A percentile compares a stretch with the other conserved stretches of the same genome.
These are phyloP conservation scores for Syzygium oleosum DNA, from an alignment of 345 rosid species.

Conservation along the genomic window DNA sequence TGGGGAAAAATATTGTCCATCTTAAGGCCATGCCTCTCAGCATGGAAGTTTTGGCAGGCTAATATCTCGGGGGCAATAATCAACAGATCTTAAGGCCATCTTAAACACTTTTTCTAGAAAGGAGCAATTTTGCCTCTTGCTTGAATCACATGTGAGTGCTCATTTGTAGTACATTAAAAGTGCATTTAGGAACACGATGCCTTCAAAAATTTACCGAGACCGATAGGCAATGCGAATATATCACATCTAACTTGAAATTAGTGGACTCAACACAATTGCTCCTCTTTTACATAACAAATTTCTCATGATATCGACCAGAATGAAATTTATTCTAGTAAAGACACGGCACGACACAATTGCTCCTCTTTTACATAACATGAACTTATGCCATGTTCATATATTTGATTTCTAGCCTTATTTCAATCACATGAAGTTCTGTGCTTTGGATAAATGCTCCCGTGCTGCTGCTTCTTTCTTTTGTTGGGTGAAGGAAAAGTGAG, in stretches of 20 bases:
- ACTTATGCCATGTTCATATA: neutral
- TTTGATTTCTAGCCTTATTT: neutral
- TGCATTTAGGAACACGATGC: neutral
- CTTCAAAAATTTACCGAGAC: neutral
- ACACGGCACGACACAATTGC: rapidly evolving
- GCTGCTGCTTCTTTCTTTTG: neutral
- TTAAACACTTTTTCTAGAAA: neutral
- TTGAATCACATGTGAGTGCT: neutral
- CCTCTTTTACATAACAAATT: neutral
- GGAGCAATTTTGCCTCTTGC: neutral
- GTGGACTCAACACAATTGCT: neutral
- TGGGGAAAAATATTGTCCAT: neutral
- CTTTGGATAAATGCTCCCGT: neutral
- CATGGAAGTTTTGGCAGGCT: neutral
- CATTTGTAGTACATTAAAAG: neutral
- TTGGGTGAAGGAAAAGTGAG: neutral
- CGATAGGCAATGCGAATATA: neutral
- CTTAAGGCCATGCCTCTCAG: too few species aligned
- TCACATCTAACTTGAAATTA: neutral
- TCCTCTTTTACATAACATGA: neutral
- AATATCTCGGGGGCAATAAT: neutral
- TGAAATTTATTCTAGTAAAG: too few species aligned
- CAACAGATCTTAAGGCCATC: neutral
- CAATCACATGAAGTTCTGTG: neutral
- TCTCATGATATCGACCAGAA: neutral